Conservation (phyloP, 192 early-diverging fungal species). For the Martensiomyces pterosporus region DNA sequence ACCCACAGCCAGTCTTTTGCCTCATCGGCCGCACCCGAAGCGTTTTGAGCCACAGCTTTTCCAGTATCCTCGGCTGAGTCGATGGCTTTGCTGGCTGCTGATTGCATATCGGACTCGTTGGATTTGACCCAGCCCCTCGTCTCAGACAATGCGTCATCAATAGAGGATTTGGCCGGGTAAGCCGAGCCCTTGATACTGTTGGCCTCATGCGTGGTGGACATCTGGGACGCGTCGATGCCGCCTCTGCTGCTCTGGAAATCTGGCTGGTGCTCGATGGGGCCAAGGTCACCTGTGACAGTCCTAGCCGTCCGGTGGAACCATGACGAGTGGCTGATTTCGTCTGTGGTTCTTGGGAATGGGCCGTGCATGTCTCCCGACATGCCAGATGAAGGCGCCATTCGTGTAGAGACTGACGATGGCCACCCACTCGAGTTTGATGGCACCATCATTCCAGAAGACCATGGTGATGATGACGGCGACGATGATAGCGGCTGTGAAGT, state of each 20-base stretch:
- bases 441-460: background rate
- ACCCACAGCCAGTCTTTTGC: constrained; percentile 4
- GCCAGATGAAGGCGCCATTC: too few species aligned
- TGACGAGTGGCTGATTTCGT: constrained; percentile 13
- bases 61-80: background rate
- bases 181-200: background rate
- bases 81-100: background rate
- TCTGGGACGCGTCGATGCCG: background rate
- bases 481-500: background rate
- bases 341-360: constrained; percentile 22
- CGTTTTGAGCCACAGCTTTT: background rate
- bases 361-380: too few species aligned
- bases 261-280: constrained; percentile 38
- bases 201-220: background rate
- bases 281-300: constrained; percentile 24
- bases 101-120: background rate
- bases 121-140: background rate
- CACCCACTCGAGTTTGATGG: background rate
- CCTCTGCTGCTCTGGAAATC: background rate
- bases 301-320: constrained; percentile 17
- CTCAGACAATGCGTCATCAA: background rate
- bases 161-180: background rate
- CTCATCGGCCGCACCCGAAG: background rate
- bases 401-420: too few species aligned
- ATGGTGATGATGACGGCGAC: background rate